These are phyloP conservation scores for Coemansia sp. DNA, from an alignment of 192 early-diverging fungal genomes.

Conservation along the genomic window DNA sequence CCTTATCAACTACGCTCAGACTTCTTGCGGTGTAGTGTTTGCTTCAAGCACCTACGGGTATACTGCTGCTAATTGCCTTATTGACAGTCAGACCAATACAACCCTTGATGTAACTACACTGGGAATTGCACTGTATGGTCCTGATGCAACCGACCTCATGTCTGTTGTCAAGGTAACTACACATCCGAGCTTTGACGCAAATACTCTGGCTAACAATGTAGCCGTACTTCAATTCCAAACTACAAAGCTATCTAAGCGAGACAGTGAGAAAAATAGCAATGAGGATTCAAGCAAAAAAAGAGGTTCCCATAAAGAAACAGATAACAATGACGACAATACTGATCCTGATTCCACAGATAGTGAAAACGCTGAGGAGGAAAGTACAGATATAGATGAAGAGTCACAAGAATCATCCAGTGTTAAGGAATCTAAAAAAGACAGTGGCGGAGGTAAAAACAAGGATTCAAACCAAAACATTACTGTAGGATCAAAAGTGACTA, in stretches of 20 bases:
- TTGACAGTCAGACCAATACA: conserved; percentile 3
- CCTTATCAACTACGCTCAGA: conserved; percentile 21
- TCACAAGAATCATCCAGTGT: too few species aligned
- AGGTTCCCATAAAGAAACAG: background rate
- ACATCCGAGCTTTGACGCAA: conserved; percentile 20
- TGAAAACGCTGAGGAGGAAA: background rate
- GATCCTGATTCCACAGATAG: background rate
- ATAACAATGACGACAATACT: background rate
- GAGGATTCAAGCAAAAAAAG: background rate
- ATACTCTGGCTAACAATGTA: conserved; percentile 41
- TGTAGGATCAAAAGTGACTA: background rate
- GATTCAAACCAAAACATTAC: background rate
- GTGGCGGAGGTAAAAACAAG: background rate
- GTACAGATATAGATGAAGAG: background rate
- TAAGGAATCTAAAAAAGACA: background rate
- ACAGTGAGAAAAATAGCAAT: conserved; percentile 1
- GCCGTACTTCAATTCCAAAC: conserved; percentile 18
- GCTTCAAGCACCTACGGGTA: conserved; percentile 18
- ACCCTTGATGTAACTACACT: background rate
- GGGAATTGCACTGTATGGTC: conserved; percentile 20
- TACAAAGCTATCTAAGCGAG: background rate
- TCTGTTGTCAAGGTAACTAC: conserved; percentile 9
- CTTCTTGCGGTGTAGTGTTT: conserved; percentile 23
- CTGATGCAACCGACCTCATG: conserved; percentile 3
- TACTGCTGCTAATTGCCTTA: conserved; percentile 28